Evolutionary conservation across 805 yeast genomes (phyloP), one percentile per base, ranked within the genome.

Genomic region (Candida dajiaensis): DNA sequence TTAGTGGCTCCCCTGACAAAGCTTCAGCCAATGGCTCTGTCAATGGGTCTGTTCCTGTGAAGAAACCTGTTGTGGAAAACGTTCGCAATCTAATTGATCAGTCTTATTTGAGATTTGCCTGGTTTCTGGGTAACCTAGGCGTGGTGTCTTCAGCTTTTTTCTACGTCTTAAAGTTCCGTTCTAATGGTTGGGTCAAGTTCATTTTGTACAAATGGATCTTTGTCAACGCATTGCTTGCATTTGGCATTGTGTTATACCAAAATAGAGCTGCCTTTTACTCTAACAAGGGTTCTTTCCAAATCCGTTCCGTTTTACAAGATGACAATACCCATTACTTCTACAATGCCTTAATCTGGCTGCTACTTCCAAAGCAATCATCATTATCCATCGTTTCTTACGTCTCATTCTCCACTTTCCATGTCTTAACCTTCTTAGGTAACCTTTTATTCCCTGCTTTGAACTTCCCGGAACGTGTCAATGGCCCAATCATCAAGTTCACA

Each of bases 391-490:
- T 82, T 21, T 95, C 97, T 46, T 89, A 85, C 61, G 70, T 79
- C 40, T 69, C 86, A 47, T 90, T 85, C 65, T 83, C 97, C 8
- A 61, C 81, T 18, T 89, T 92, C 78, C 97, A 90, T 63, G 81
- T 80, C 11, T 70, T 89, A 58, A 81, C 84, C 18, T 92, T 87
- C 69, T 53, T 76, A 45, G 79, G 84, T 55, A 73, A 80, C 38
- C 76, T 73, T 52, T 53, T 92, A 46, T 70, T 90, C 44, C 96
- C 97, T 36, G 70, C 78, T 6, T 66, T 80, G 21, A 51, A 53
- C 42, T 43, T 66, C 49, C 46, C 62, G 5, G 44, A 66, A 16
- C 54, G 53, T 40, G 15, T 58, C 5, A 50, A 64, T 26, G 46
- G 54, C 37, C 48, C 50, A 45, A 63, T 82, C 38, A 71, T 68